Evolutionary conservation across 306 rosid species (phyloP), one percentile per base, ranked within the genome.

Genomic region (Pyrus pyrifolia): DNA sequence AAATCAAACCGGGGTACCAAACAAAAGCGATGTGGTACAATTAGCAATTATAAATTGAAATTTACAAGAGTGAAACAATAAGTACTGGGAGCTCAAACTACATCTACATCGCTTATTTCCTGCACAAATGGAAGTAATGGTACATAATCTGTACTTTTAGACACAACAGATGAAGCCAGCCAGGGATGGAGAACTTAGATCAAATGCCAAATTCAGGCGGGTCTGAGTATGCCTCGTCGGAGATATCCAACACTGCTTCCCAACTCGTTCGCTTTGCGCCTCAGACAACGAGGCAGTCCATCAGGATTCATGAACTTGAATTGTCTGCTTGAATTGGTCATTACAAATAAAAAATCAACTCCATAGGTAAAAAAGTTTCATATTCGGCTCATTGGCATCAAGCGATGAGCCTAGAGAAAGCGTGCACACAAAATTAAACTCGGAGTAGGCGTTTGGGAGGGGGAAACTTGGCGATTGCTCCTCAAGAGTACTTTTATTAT

Each of bases 91-190:
- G 78, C 70, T 74, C 70, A 14, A 60, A 62, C 70, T 62, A 46
- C 7, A 74, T 25, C 31, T 29, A 3, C 27, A 38, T 58, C 21
- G 49, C 13, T 74, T 74, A 74, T 74, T 74, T 74, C n/a, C 70
- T 62, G 78, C 70, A 74, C 61, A 74, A 70, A 74, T 74, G 78
- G n/a, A 44, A 62, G 66, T 74, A 62, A 21, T 70, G 78, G 46
- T 62, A 62, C 78, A 74, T 30, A 19, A 74, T 45, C 17, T 30
- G 42, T 30, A 11, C 25, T 59, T 45, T 62, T 21, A 17, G 78
- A 63, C 70, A 45, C 46, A 45, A 61, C 31, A 61, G 35, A 27
- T 23, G 60, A 55, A 57, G 62, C 29, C 14, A 29, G 52, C 78
- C 70, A 11, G 61, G 60, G 22, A 25, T 6, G 69, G 77, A 73